phyloP scores from a whole-genome alignment of 2,329 filamentous ascomycete species.

The Thelonectria rubi region DNA sequence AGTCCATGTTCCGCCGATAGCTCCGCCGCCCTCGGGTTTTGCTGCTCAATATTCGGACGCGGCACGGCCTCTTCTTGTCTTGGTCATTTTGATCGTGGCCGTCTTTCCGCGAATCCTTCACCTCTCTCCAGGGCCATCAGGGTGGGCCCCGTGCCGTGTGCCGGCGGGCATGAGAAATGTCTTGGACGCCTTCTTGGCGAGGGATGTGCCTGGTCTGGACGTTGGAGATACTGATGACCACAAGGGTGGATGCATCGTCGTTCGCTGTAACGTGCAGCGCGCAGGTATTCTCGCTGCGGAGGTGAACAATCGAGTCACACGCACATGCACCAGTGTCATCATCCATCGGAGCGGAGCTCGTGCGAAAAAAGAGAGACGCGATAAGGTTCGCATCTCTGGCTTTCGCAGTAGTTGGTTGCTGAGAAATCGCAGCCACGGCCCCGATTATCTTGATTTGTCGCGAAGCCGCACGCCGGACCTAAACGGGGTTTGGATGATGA shows the following conservation, averaged over 20 bases:
- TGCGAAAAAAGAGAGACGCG: not conserved
- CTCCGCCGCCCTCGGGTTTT: slow-evolving; percentile 2
- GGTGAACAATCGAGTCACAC: slow-evolving; percentile 17
- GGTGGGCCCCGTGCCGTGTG: slow-evolving; percentile 21
- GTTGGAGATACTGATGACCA: not conserved
- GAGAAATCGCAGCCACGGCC: slow-evolving; percentile 23
- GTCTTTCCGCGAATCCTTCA: not conserved
- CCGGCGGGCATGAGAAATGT: slow-evolving; percentile 16
- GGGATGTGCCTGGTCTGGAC: slow-evolving; percentile 9
- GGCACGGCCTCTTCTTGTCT: not conserved
- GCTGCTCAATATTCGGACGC: slow-evolving; percentile 14
- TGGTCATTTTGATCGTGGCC: not conserved
- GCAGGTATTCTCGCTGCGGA: too few relatives aligned
- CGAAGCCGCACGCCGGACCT: slow-evolving; percentile 7
- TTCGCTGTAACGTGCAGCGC: too few relatives aligned
- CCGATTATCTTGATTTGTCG: slow-evolving; percentile 19
- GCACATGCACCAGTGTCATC: slow-evolving; percentile 7
- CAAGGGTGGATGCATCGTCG: not conserved
- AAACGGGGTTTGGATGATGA: slow-evolving; percentile 16
- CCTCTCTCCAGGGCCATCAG: not conserved
- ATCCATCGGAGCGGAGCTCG: slow-evolving; percentile 13
- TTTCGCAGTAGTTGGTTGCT: slow-evolving; percentile 19
- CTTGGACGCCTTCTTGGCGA: slow-evolving; percentile 3
- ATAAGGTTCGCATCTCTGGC: slow-evolving; percentile 8
- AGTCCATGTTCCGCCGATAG: not conserved